Evolutionary conservation across 1,139 yeast species (phyloP).

Genomic region (Wickerhamomyces sp.): DNA sequence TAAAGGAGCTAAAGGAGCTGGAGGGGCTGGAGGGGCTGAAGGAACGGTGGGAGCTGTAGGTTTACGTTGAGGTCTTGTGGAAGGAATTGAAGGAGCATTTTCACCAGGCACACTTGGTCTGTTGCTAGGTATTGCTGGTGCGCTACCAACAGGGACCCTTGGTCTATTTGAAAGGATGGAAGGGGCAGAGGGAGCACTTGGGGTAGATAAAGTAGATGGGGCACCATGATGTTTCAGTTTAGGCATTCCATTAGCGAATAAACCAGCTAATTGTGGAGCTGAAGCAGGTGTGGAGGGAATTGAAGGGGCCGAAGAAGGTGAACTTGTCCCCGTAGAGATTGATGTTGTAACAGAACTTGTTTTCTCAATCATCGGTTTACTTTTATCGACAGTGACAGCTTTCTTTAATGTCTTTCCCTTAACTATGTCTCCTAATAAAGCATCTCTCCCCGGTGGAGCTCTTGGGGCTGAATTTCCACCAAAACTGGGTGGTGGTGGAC

Average conservation of each 20-base stretch:
- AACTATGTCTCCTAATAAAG: slow-evolving; percentile 80
- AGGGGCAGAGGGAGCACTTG: slow-evolving; percentile 20
- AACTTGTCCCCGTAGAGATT: no score
- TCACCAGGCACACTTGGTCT: slow-evolving; percentile 18
- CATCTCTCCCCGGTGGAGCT: slow-evolving; percentile 53
- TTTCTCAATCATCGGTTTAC: slow-evolving; percentile 49
- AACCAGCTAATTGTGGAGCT: slow-evolving; percentile 58
- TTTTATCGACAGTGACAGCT: slow-evolving; percentile 69
- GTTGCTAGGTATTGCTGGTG: slow-evolving; percentile 5
- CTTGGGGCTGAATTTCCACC: slow-evolving; percentile 21
- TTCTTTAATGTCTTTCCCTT: slow-evolving; percentile 75
- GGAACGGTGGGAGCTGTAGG: slow-evolving; percentile 16
- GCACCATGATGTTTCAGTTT: slow-evolving; percentile 58
- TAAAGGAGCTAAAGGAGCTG: slow-evolving; percentile 9
- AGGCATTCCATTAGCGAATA: slow-evolving; percentile 86
- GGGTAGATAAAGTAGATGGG: slow-evolving; percentile 34
- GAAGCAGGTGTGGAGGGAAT: slow-evolving; percentile 26
- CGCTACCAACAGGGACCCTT: not conserved
- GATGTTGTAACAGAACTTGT: not conserved
- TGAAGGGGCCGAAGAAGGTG: no score
- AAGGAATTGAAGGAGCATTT: slow-evolving; percentile 14
- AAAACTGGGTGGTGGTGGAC: slow-evolving; percentile 38
- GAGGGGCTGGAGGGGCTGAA: slow-evolving; percentile 11
- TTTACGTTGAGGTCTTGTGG: slow-evolving; percentile 17
- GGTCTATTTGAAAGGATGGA: slow-evolving; percentile 16